Percentiles rank a stretch among this genome's conserved stretches.
These are phyloP conservation scores for Aspergillus calidoustus DNA, from an alignment of 2,329 filamentous ascomycete genomes.

Conservation along the genomic window DNA sequence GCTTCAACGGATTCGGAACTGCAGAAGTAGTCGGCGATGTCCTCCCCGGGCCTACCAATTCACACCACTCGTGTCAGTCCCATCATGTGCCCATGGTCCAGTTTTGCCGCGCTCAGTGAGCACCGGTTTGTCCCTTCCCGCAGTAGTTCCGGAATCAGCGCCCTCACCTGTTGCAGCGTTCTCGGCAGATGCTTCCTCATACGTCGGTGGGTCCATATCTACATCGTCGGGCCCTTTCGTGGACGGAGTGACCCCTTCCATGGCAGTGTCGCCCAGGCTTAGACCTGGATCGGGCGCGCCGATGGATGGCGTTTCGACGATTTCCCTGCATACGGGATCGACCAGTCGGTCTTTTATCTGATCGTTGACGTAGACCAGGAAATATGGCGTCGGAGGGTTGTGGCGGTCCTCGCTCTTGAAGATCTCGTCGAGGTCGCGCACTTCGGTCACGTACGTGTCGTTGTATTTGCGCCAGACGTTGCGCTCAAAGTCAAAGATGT, in stretches of 20 bases:
- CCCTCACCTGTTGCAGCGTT: constrained; percentile 35
- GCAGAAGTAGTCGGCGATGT: constrained; percentile 16
- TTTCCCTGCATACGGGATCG: constrained; percentile 60
- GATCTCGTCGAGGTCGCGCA: constrained; percentile 67
- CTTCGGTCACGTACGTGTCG: constrained; percentile 77
- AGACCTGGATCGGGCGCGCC: background rate
- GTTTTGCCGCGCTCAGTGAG: constrained; percentile 16
- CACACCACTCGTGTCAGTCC: constrained; percentile 33
- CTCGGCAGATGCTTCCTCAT: constrained; percentile 31
- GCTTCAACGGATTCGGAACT: constrained; percentile 41
- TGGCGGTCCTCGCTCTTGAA: constrained; percentile 66
- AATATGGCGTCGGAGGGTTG: constrained; percentile 76
- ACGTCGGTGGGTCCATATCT: constrained; percentile 36
- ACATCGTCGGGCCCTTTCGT: constrained; percentile 26
- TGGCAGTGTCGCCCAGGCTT: constrained; percentile 14
- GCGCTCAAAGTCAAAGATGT: constrained; percentile 85
- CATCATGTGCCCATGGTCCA: constrained; percentile 21
- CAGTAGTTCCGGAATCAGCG: constrained; percentile 20
- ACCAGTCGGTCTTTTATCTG: constrained; percentile 64
- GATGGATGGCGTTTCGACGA: constrained; percentile 28
- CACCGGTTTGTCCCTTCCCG: constrained; percentile 13
- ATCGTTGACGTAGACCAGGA: constrained; percentile 80
- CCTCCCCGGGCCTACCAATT: constrained; percentile 34
- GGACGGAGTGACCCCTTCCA: constrained; percentile 24
- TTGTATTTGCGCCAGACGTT: constrained; percentile 93